Evolutionary conservation across 73 alveolate species (phyloP).

Genomic region (Effrenium voratum): DNA sequence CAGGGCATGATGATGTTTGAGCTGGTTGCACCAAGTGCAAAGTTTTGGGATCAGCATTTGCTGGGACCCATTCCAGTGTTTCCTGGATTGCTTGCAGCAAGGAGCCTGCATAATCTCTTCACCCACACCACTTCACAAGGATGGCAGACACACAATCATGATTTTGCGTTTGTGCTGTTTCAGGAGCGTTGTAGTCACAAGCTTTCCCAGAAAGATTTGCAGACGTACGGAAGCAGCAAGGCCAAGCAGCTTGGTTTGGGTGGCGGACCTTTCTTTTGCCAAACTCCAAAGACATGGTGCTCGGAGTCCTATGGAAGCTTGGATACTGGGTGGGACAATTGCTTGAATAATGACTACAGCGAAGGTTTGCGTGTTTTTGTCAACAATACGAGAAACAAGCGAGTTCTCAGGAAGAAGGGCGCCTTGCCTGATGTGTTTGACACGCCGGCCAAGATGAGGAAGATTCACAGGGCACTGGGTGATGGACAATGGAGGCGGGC

Average conservation of each 20-base stretch:
- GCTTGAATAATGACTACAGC: not conserved
- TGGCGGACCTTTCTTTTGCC: conserved; percentile 17
- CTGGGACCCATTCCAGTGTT: not conserved
- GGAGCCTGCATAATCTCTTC: not conserved
- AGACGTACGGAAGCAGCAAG: not conserved
- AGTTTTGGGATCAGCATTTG: conserved; percentile 11
- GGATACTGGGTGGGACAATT: conserved; percentile 1
- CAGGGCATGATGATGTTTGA: too few relatives aligned
- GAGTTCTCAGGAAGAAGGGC: not conserved
- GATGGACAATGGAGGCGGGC: not conserved
- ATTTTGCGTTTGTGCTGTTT: conserved; percentile 13
- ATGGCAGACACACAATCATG: not conserved
- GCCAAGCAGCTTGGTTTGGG: not conserved
- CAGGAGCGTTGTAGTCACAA: too few relatives aligned
- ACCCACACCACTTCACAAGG: not conserved
- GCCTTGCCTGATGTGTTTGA: not conserved
- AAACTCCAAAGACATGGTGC: not conserved
- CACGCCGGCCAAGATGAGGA: not conserved
- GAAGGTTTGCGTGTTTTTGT: conserved; percentile 12
- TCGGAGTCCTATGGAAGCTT: not conserved
- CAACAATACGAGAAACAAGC: not conserved
- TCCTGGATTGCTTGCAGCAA: not conserved
- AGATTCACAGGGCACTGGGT: not conserved
- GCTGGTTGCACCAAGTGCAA: not conserved
- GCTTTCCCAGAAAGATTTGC: not conserved